These are phyloP conservation scores for Saprolegnia parasitica DNA, from an alignment of 352 stramenopile species.

Conservation along the genomic window DNA sequence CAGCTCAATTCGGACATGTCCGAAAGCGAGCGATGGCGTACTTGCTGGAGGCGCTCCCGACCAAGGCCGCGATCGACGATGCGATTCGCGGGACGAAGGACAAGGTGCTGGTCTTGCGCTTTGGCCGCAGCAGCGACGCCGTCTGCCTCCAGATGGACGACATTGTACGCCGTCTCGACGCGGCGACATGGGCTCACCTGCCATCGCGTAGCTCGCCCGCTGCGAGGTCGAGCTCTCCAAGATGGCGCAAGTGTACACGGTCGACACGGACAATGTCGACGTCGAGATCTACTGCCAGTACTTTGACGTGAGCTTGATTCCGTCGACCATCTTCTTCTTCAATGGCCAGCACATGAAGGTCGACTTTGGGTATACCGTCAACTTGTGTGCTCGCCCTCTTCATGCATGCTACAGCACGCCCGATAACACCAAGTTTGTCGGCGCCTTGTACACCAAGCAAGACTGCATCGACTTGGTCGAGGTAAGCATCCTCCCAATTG, in stretches of 20 bases:
- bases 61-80: slow-evolving; percentile 65
- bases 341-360: slow-evolving; percentile 88
- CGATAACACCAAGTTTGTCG: slow-evolving; percentile 86
- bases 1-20: too few relatives aligned
- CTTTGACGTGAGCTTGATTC: slow-evolving; percentile 85
- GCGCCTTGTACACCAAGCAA: slow-evolving; percentile 67
- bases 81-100: slow-evolving; percentile 74
- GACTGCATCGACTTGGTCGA: slow-evolving; percentile 85
- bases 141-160: slow-evolving; percentile 83
- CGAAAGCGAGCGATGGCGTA: slow-evolving; percentile 43
- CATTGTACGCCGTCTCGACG: slow-evolving; percentile 43
- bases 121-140: slow-evolving; percentile 55
- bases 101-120: slow-evolving; percentile 79
- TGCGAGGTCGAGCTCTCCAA: slow-evolving; percentile 69
- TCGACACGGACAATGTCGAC: slow-evolving; percentile 59
- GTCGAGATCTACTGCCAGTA: slow-evolving; percentile 80
- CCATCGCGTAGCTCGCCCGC: slow-evolving; percentile 51
- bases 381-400: background rate
- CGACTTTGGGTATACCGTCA: slow-evolving; percentile 65
- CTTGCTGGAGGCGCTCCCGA: slow-evolving; percentile 57
- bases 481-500: slow-evolving; percentile 33
- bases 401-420: slow-evolving; percentile 47
- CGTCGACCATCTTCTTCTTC: slow-evolving; percentile 83
- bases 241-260: slow-evolving; percentile 68
- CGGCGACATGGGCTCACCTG: slow-evolving; percentile 3